A percentile compares a stretch with the other conserved stretches of the same genome.
These are phyloP conservation scores for Anisodus acutangulus DNA, from an alignment of 257 asterid species.

Conservation along the genomic window DNA sequence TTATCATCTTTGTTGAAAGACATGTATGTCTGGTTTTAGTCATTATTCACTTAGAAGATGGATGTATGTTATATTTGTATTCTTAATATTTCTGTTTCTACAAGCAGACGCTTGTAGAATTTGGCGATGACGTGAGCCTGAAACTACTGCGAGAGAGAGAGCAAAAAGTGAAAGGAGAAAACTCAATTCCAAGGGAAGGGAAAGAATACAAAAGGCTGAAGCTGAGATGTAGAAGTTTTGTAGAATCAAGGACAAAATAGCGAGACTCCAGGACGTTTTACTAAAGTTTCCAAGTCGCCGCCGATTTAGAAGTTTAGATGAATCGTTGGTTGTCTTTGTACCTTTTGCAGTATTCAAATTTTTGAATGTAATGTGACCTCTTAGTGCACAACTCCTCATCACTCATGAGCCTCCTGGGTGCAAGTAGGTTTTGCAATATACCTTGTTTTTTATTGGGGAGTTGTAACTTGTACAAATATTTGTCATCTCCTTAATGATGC, in stretches of 20 bases:
- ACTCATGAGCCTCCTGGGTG: not conserved
- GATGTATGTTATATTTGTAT: slow-evolving; percentile 9
- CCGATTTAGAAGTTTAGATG: slow-evolving; percentile 39
- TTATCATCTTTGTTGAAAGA: not conserved
- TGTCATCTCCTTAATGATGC: not conserved
- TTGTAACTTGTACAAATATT: not conserved
- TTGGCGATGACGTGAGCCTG: slow-evolving; percentile 75
- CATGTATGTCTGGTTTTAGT: not conserved
- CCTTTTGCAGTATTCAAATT: slow-evolving; percentile 52
- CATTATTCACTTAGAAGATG: slow-evolving; percentile 9
- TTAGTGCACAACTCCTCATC: not conserved
- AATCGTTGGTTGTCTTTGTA: slow-evolving; percentile 55
- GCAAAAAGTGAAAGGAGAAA: slow-evolving; percentile 66
- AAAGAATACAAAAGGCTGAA: slow-evolving; percentile 52
- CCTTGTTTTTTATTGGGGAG: not conserved
- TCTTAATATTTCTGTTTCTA: slow-evolving; percentile 10
- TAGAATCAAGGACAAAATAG: slow-evolving; percentile 65
- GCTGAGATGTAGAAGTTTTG: slow-evolving; percentile 79
- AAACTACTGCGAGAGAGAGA: slow-evolving; percentile 67
- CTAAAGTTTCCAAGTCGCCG: slow-evolving; percentile 49
- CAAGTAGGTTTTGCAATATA: not conserved
- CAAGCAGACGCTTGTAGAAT: slow-evolving; percentile 55
- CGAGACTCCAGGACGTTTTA: slow-evolving; percentile 55
- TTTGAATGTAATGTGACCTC: slow-evolving; percentile 7
- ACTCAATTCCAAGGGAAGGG: slow-evolving; percentile 42